A percentile compares a stretch with the other conserved stretches of the same genome.
phyloP scores from a whole-genome alignment of 2,329 filamentous ascomycete genomes.

The Hypoxylon rubiginosum region DNA sequence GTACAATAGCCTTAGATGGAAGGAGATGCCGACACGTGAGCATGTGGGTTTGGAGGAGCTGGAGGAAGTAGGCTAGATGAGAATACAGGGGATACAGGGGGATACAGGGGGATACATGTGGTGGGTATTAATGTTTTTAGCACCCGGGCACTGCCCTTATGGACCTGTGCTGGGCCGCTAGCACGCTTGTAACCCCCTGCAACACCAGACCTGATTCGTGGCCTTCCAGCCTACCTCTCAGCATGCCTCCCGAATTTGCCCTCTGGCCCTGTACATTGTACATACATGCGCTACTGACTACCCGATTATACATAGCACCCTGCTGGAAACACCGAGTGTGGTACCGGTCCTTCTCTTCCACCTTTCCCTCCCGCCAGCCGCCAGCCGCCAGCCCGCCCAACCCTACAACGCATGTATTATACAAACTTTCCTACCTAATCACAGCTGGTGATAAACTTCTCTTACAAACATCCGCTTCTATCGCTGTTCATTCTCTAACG shows the following conservation, averaged over 20 bases:
- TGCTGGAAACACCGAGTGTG: neutral
- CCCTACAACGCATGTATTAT: slow-evolving; percentile 1
- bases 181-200: slow-evolving; percentile 2
- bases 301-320: neutral
- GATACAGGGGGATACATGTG: slow-evolving; percentile 14
- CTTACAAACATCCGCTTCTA: slow-evolving; percentile 6
- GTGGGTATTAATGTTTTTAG: slow-evolving; percentile 5
- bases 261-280: neutral
- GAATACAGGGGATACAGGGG: slow-evolving; percentile 13
- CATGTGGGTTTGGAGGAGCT: neutral
- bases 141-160: slow-evolving; percentile 3
- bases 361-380: neutral
- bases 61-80: neutral
- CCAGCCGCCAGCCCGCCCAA: neutral
- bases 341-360: neutral
- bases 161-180: neutral
- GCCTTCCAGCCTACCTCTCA: slow-evolving; percentile 11
- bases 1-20: slow-evolving; percentile 31
- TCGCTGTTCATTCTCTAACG: slow-evolving; percentile 20
- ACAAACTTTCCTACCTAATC: neutral
- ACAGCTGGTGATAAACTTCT: neutral
- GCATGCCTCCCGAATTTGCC: neutral
- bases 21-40: slow-evolving; percentile 24
- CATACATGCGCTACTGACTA: neutral
- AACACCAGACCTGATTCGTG: slow-evolving; percentile 33